A percentile compares a stretch with the other conserved stretches of the same genome.
These are phyloP conservation scores for Hippophae tibetana DNA, from an alignment of 306 rosid genomes.

Conservation along the genomic window DNA sequence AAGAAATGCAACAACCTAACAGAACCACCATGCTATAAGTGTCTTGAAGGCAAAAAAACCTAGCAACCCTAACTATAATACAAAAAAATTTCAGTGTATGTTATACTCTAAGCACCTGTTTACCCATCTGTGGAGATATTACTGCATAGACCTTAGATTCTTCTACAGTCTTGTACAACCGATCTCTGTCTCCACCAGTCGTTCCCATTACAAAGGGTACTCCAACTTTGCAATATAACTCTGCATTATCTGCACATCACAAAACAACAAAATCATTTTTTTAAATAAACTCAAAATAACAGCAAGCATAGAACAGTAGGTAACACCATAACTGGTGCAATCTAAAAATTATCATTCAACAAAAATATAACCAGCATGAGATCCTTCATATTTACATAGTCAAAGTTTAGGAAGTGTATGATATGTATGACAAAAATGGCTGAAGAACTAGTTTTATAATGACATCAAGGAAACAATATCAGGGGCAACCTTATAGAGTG, in stretches of 20 bases:
- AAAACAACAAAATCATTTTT: not conserved
- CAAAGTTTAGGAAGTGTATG: too few relatives aligned
- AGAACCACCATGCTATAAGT: constrained; percentile 16
- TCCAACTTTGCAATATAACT: constrained; percentile 66
- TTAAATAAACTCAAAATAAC: not conserved
- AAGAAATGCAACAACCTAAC: constrained; percentile 87
- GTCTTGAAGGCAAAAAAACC: constrained; percentile 21
- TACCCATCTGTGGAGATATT: constrained; percentile 96
- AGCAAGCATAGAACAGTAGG: not conserved
- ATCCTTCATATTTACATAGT: too few relatives aligned
- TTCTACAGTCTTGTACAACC: constrained; percentile 55
- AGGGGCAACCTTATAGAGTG: not conserved
- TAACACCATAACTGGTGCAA: not conserved
- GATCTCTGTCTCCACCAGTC: constrained; percentile 83
- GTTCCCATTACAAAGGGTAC: constrained; percentile 97
- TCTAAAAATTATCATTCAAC: too few relatives aligned
- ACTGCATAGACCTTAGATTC: constrained; percentile 69
- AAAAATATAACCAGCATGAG: too few relatives aligned
- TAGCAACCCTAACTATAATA: not conserved
- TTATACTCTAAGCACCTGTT: constrained; percentile 39
- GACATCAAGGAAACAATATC: not conserved
- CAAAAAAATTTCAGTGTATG: constrained; percentile 3
- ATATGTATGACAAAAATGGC: not conserved
- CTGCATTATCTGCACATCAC: constrained; percentile 61
- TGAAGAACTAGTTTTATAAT: not conserved